phyloP scores from a whole-genome alignment of 2,329 filamentous ascomycete species.

The Pyricularia pennisetigena region DNA sequence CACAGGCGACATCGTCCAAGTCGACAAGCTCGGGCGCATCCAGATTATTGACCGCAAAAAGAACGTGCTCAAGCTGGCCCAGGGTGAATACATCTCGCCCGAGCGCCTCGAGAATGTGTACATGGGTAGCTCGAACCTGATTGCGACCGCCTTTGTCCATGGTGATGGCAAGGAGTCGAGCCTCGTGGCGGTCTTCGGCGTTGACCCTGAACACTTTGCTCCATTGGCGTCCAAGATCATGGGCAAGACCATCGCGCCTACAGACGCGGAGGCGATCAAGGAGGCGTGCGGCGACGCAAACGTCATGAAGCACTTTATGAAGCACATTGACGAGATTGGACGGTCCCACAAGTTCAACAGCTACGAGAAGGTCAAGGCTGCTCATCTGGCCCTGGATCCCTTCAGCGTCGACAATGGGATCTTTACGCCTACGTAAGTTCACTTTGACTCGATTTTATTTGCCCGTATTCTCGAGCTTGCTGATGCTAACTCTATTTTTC shows the following conservation, averaged over 20 bases:
- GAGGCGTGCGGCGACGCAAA: slow-evolving; percentile 57
- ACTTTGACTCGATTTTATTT: slow-evolving; percentile 14
- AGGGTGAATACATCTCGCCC: slow-evolving; percentile 96
- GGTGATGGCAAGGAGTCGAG: slow-evolving; percentile 75
- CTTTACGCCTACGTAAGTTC: slow-evolving; percentile 73
- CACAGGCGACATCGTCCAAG: slow-evolving; percentile 80
- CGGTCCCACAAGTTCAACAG: slow-evolving; percentile 84
- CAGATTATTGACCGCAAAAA: slow-evolving; percentile 94
- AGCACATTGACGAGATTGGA: slow-evolving; percentile 68
- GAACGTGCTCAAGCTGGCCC: slow-evolving; percentile 97
- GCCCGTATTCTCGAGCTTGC: neutral
- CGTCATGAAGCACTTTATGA: slow-evolving; percentile 65
- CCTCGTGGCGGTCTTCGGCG: slow-evolving; percentile 78
- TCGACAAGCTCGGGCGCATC: slow-evolving; percentile 81
- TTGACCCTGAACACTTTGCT: slow-evolving; percentile 78
- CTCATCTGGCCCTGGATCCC: slow-evolving; percentile 71
- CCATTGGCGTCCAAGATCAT: slow-evolving; percentile 70
- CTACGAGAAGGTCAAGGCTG: slow-evolving; percentile 73
- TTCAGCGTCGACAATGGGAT: slow-evolving; percentile 92
- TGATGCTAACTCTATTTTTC: slow-evolving; percentile 6
- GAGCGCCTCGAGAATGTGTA: slow-evolving; percentile 96
- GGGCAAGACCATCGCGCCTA: slow-evolving; percentile 51
- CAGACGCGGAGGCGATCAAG: slow-evolving; percentile 58
- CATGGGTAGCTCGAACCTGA: slow-evolving; percentile 66
- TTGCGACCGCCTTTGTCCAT: slow-evolving; percentile 80